Conservation (phyloP, 1,284 basidiomycete species). For the Macrocybe sp. region DNA sequence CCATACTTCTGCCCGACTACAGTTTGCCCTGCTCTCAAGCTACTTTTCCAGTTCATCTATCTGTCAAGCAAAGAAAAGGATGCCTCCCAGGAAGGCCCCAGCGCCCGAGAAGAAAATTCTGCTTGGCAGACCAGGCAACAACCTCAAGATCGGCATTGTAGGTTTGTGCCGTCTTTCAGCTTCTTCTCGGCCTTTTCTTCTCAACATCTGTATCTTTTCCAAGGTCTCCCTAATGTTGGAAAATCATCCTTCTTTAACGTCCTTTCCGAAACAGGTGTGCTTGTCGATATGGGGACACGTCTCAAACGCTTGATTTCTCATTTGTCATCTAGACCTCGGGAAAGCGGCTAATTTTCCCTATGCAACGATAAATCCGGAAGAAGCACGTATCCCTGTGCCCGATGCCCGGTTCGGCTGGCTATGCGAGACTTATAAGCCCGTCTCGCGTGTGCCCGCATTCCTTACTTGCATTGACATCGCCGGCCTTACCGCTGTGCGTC, state of each 20-base stretch:
- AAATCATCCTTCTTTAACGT: slow-evolving; percentile 96
- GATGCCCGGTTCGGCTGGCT: slow-evolving; percentile 96
- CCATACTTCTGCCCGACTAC: too few species aligned
- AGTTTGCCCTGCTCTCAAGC: too few species aligned
- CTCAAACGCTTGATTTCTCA: not conserved
- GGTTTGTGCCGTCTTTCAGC: slow-evolving; percentile 50
- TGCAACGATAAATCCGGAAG: slow-evolving; percentile 90
- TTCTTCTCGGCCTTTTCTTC: slow-evolving; percentile 10
- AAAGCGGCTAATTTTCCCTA: slow-evolving; percentile 99
- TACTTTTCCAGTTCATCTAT: slow-evolving; percentile 23
- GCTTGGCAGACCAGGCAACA: slow-evolving; percentile 89
- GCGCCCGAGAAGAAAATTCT: slow-evolving; percentile 78
- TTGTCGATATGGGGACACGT: slow-evolving; percentile 5
- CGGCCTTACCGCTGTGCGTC: slow-evolving; percentile 85
- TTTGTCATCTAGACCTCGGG: slow-evolving; percentile 68
- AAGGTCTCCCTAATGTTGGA: slow-evolving; percentile 90
- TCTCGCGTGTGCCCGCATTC: slow-evolving; percentile 86
- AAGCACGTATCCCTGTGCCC: slow-evolving; percentile 96
- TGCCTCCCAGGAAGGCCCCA: slow-evolving; percentile 83
- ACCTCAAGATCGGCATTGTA: slow-evolving; percentile 95
- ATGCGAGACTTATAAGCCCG: slow-evolving; percentile 87
- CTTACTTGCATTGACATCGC: slow-evolving; percentile 99
- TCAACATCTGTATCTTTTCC: slow-evolving; percentile 10
- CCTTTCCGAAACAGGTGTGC: slow-evolving; percentile 80
- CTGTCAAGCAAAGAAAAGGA: slow-evolving; percentile 46